Percentiles rank a stretch among this genome's conserved stretches.
These are phyloP conservation scores for Lathyrus aphaca DNA, from an alignment of 306 rosid genomes.

Conservation along the genomic window DNA sequence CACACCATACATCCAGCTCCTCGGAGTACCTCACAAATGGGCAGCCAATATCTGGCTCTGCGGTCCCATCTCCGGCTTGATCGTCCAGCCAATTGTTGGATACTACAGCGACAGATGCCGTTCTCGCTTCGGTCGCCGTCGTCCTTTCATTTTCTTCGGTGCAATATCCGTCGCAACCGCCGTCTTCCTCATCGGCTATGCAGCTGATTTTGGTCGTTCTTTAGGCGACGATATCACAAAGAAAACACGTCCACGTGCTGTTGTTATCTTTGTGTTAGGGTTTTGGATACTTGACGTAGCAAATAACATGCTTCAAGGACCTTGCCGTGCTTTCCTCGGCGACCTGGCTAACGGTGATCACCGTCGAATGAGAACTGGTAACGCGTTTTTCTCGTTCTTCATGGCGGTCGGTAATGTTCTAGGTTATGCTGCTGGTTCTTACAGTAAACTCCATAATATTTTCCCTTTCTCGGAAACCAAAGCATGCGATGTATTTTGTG, in stretches of 20 bases:
- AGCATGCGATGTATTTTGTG: slow-evolving; percentile 71
- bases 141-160: slow-evolving; percentile 59
- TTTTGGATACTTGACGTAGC: slow-evolving; percentile 75
- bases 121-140: slow-evolving; percentile 75
- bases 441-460: slow-evolving; percentile 30
- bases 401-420: slow-evolving; percentile 73
- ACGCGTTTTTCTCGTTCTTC: slow-evolving; percentile 62
- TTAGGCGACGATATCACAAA: slow-evolving; percentile 38
- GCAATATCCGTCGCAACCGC: slow-evolving; percentile 43
- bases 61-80: slow-evolving; percentile 69
- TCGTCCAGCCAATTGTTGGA: slow-evolving; percentile 72
- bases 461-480: slow-evolving; percentile 59
- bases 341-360: slow-evolving; percentile 54
- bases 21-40: slow-evolving; percentile 72
- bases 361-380: slow-evolving; percentile 37
- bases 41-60: slow-evolving; percentile 80
- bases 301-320: slow-evolving; percentile 75
- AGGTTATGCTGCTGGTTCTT: slow-evolving; percentile 68
- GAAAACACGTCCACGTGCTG: slow-evolving; percentile 45
- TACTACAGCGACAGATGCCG: slow-evolving; percentile 67
- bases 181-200: slow-evolving; percentile 68
- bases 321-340: slow-evolving; percentile 60
- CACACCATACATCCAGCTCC: slow-evolving; percentile 74
- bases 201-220: slow-evolving; percentile 65
- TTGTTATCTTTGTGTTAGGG: slow-evolving; percentile 52